Percentiles rank a stretch among this genome's conserved stretches.
Conservation (phyloP, 257 asterid genomes). For the Salvia hispanica region DNA sequence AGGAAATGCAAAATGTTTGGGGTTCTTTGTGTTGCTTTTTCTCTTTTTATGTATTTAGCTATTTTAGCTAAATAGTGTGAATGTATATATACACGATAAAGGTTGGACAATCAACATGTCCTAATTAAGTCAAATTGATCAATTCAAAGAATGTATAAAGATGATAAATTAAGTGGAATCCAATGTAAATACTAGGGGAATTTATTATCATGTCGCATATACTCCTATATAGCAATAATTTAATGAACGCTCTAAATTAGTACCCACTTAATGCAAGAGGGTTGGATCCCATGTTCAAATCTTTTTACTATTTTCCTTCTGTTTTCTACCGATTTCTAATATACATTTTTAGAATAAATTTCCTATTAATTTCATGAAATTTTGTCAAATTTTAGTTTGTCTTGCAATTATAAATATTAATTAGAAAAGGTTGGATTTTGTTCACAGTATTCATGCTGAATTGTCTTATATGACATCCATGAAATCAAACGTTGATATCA, state of each 20-base stretch:
- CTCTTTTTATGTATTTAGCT: neutral
- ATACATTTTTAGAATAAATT: neutral
- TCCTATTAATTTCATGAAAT: too few relatives aligned
- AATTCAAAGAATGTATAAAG: neutral
- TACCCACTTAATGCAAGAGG: too few relatives aligned
- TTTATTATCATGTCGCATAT: constrained; percentile 2
- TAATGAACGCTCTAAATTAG: neutral
- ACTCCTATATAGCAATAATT: neutral
- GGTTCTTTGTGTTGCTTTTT: too few relatives aligned
- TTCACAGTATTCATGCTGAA: too few relatives aligned
- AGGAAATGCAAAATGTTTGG: too few relatives aligned
- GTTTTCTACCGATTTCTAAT: neutral
- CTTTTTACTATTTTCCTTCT: neutral
- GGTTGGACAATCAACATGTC: neutral
- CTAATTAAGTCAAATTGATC: neutral
- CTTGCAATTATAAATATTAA: too few relatives aligned
- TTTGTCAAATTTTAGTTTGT: too few relatives aligned
- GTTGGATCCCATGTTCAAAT: neutral
- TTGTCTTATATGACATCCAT: too few relatives aligned
- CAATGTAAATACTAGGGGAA: neutral
- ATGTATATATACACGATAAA: neutral
- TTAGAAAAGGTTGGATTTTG: too few relatives aligned
- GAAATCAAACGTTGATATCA: too few relatives aligned
- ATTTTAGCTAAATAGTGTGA: neutral
- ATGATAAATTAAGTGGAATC: neutral